A percentile compares a stretch with the other conserved stretches of the same genome.
These are phyloP conservation scores for Nemania bipapillata DNA, from an alignment of 2,329 filamentous ascomycete genomes.

Conservation along the genomic window DNA sequence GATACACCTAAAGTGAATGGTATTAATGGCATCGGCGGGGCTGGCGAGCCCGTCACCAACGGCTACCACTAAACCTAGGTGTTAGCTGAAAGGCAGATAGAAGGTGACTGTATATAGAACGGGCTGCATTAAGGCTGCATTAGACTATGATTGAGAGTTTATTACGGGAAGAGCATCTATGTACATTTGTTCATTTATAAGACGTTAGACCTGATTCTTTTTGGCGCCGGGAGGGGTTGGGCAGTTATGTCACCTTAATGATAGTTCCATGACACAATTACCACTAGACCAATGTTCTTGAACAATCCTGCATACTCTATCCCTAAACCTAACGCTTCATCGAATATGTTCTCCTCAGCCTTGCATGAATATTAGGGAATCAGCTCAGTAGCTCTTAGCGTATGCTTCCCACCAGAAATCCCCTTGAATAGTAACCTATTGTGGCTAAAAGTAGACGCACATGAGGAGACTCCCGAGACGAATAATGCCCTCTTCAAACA, in stretches of 20 bases:
- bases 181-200: conserved; percentile 21
- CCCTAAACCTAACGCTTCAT: too few species aligned
- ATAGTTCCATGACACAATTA: not conserved
- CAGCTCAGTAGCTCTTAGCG: too few species aligned
- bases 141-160: conserved; percentile 9
- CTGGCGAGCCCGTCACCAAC: conserved; percentile 50
- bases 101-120: conserved; percentile 1
- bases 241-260: not conserved
- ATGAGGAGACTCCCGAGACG: too few species aligned
- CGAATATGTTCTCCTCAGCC: too few species aligned
- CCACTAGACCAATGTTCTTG: not conserved
- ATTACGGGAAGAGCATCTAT: conserved; percentile 15
- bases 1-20: conserved; percentile 54
- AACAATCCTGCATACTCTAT: too few species aligned
- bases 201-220: not conserved
- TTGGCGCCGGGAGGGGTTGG: not conserved
- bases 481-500: too few species aligned
- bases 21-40: conserved; percentile 54
- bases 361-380: too few species aligned
- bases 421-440: too few species aligned
- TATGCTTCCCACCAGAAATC: too few species aligned
- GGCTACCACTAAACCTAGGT: conserved; percentile 28
- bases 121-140: not conserved
- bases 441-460: too few species aligned
- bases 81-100: not conserved